Conservation (phyloP, 176 grass and related monocot genomes). For the Zizania latifolia region DNA sequence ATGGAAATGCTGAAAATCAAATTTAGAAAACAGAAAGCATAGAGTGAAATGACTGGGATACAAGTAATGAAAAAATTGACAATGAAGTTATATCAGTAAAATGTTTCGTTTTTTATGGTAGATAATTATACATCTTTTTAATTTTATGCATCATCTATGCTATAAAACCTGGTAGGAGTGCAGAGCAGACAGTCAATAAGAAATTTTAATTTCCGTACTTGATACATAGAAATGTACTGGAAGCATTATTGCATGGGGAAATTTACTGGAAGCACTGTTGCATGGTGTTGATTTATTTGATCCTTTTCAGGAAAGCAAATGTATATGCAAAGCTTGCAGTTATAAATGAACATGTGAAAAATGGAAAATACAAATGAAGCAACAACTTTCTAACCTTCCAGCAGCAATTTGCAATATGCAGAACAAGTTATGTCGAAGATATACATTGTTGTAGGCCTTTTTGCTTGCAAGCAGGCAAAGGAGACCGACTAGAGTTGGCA, state of each 20-base stretch:
- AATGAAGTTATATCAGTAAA: background rate
- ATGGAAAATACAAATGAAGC: constrained; percentile 16
- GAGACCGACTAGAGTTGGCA: constrained; percentile 55
- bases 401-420: constrained; percentile 92
- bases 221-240: background rate
- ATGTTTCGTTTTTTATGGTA: background rate
- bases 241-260: background rate
- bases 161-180: background rate
- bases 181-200: background rate
- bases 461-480: constrained; percentile 65
- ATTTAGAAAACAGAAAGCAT: background rate
- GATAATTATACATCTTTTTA: background rate
- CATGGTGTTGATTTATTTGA: background rate
- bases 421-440: constrained; percentile 92
- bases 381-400: constrained; percentile 65
- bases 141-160: background rate
- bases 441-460: constrained; percentile 81
- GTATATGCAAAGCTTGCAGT: background rate
- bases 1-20: background rate
- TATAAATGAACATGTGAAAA: constrained; percentile 24
- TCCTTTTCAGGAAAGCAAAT: background rate
- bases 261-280: background rate
- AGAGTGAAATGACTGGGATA: too few species aligned
- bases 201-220: background rate
- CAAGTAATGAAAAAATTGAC: too few species aligned